phyloP scores from a whole-genome alignment of 2,329 filamentous ascomycete genomes.

The Immersiporthe knoxdaviesiana region DNA sequence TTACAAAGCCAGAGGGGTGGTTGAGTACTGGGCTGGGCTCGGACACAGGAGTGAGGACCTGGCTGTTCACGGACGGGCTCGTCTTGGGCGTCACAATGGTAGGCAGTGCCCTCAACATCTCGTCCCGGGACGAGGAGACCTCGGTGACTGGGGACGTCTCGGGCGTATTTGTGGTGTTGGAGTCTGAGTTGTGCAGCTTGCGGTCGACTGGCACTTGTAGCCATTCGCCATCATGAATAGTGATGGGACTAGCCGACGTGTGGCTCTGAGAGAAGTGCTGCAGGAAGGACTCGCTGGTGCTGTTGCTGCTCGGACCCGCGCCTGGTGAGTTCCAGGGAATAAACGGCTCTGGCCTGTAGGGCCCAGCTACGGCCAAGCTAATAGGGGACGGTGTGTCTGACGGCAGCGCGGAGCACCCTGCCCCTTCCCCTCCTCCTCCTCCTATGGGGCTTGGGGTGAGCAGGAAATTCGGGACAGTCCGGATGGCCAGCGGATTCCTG shows the following conservation, averaged over 20 bases:
- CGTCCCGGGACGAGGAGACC: conserved; percentile 9
- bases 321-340: conserved; percentile 33
- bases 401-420: conserved; percentile 7
- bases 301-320: conserved; percentile 20
- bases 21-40: conserved; percentile 22
- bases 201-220: conserved; percentile 31
- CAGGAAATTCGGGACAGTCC: conserved; percentile 23
- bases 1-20: conserved; percentile 13
- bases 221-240: conserved; percentile 25
- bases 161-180: not conserved
- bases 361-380: conserved; percentile 2
- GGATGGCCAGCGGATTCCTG: conserved; percentile 21
- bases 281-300: conserved; percentile 33
- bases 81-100: conserved; percentile 23
- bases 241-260: conserved; percentile 4
- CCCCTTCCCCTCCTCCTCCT: too few species aligned
- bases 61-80: conserved; percentile 22
- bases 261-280: conserved; percentile 35
- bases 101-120: conserved; percentile 12
- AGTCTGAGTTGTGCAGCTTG: conserved; percentile 19
- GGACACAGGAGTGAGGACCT: conserved; percentile 27
- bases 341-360: conserved; percentile 22
- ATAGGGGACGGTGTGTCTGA: conserved; percentile 17
- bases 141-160: conserved; percentile 17
- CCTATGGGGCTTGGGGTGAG: conserved; percentile 21